A percentile compares a stretch with the other conserved stretches of the same genome.
phyloP scores from a whole-genome alignment of 2,329 filamentous ascomycete species.

The Fusarium sp. region DNA sequence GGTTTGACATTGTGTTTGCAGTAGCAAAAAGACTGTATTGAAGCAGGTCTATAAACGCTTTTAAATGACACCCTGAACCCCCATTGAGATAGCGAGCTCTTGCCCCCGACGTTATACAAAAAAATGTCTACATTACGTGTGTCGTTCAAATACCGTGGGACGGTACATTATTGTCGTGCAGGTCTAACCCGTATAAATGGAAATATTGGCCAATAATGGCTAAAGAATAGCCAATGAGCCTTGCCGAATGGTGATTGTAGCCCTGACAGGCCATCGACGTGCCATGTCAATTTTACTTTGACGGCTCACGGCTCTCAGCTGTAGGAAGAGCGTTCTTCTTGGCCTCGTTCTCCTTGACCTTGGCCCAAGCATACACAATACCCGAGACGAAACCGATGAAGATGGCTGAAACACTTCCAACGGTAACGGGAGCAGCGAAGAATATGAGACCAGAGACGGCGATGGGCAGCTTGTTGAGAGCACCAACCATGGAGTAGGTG shows the following conservation, averaged over 20 bases:
- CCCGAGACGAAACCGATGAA: constrained; percentile 91
- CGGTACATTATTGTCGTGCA: constrained; percentile 20
- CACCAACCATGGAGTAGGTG: constrained; percentile 98
- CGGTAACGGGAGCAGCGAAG: constrained; percentile 92
- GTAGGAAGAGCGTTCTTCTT: constrained; percentile 70
- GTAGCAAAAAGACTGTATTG: constrained; percentile 12
- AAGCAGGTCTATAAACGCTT: constrained; percentile 39
- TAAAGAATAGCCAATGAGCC: neutral
- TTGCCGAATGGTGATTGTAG: neutral
- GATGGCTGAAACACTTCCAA: constrained; percentile 95
- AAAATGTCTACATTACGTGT: constrained; percentile 39
- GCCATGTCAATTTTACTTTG: constrained; percentile 24
- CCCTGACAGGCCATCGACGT: neutral
- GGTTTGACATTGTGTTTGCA: neutral
- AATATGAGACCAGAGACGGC: constrained; percentile 93
- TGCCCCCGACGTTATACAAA: constrained; percentile 30
- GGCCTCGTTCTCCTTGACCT: constrained; percentile 65
- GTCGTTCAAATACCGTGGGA: constrained; percentile 24
- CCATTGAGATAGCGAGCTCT: constrained; percentile 23
- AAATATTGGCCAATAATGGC: neutral
- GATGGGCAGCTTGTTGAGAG: constrained; percentile 97
- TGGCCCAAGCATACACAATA: constrained; percentile 87
- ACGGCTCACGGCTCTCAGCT: constrained; percentile 51
- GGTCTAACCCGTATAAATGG: neutral
- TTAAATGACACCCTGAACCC: constrained; percentile 33